phyloP scores from a whole-genome alignment of 768 basidiomycete genomes.

The Trametes sanguinea region DNA sequence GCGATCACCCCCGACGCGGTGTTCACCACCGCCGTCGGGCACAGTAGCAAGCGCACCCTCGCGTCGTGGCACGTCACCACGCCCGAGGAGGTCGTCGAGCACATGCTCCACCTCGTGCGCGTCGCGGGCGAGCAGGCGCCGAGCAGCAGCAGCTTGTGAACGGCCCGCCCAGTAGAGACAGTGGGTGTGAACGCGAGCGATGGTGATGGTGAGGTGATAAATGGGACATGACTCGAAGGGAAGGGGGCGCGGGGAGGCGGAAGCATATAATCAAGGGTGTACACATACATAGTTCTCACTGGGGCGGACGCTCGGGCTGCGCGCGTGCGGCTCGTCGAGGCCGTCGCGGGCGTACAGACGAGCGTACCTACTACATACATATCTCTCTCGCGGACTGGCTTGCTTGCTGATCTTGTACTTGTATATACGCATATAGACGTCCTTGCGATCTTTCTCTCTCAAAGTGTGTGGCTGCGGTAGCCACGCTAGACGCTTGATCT shows the following conservation, averaged over 20 bases:
- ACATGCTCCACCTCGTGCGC: constrained; percentile 63
- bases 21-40: constrained; percentile 94
- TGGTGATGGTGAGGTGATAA: not conserved
- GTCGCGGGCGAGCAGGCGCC: constrained; percentile 1
- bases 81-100: constrained; percentile 83
- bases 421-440: constrained; percentile 1
- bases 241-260: not conserved
- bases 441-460: not conserved
- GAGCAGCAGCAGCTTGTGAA: constrained; percentile 9
- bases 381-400: not conserved
- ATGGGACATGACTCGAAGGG: not conserved
- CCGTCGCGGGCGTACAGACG: constrained; percentile 3
- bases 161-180: not conserved
- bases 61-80: constrained; percentile 92
- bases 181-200: not conserved
- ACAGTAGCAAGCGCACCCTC: constrained; percentile 83
- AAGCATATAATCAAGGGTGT: constrained; percentile 8
- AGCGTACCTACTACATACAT: not conserved
- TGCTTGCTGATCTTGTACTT: constrained; percentile 4
- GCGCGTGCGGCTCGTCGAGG: not conserved
- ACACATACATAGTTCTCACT: not conserved
- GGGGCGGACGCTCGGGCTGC: not conserved
- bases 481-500: no score
- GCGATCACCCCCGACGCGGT: constrained; percentile 66
- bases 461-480: no score